These are phyloP conservation scores for Aspergillus affinis DNA, from an alignment of 495 filamentous ascomycete species.

Conservation along the genomic window DNA sequence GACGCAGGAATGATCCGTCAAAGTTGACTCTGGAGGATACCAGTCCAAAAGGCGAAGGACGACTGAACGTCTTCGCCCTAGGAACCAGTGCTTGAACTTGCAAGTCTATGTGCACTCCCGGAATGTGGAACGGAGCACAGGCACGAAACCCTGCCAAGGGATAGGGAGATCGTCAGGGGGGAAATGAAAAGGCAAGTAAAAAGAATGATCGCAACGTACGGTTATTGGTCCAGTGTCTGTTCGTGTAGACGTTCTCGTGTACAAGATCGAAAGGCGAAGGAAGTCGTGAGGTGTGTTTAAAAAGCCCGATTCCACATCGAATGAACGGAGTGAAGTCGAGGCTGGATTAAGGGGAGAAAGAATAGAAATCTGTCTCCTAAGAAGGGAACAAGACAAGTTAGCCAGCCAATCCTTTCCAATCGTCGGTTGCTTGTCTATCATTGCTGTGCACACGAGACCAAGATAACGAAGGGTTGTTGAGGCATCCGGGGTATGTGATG, in stretches of 20 bases:
- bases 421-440: background rate
- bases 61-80: slow-evolving; percentile 71
- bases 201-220: slow-evolving; percentile 39
- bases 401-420: slow-evolving; percentile 8
- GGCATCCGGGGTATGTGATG: slow-evolving; percentile 16
- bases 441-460: slow-evolving; percentile 6
- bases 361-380: slow-evolving; percentile 18
- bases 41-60: slow-evolving; percentile 59
- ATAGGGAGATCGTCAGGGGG: slow-evolving; percentile 44
- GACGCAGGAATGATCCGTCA: slow-evolving; percentile 52
- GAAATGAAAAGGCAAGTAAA: slow-evolving; percentile 27
- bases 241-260: slow-evolving; percentile 20
- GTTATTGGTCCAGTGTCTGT: slow-evolving; percentile 34
- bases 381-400: slow-evolving; percentile 4
- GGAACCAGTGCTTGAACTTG: slow-evolving; percentile 33
- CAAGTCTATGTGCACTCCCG: slow-evolving; percentile 40
- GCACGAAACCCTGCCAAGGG: slow-evolving; percentile 48
- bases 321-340: slow-evolving; percentile 23
- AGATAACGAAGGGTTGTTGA: slow-evolving; percentile 13
- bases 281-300: slow-evolving; percentile 12
- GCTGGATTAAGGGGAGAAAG: slow-evolving; percentile 15
- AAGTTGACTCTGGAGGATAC: slow-evolving; percentile 41
- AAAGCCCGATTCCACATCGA: slow-evolving; percentile 27
- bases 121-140: slow-evolving; percentile 54
- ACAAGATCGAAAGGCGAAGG: slow-evolving; percentile 17